Evolutionary conservation across 352 stramenopile species (phyloP).

Genomic region (Globisporangium emineosum): DNA sequence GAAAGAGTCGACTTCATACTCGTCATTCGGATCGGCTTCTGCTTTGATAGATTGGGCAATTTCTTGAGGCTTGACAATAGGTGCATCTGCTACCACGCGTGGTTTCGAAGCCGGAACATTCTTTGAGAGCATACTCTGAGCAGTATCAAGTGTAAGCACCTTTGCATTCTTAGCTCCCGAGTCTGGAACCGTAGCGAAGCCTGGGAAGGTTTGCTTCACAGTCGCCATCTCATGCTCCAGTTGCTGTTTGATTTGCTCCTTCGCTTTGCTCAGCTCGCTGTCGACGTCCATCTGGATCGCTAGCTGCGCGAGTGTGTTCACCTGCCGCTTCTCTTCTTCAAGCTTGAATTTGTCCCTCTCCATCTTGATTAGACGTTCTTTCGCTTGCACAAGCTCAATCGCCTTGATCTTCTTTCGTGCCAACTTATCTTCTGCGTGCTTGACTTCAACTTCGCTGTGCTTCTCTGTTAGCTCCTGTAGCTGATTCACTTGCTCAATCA

Average conservation of each 20-base stretch:
- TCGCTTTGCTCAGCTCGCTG: slow-evolving; percentile 23
- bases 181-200: slow-evolving; percentile 6
- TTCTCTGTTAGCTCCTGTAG: slow-evolving; percentile 16
- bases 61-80: neutral
- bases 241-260: slow-evolving; percentile 26
- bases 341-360: slow-evolving; percentile 27
- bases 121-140: no score
- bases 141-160: neutral
- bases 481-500: slow-evolving; percentile 28
- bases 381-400: slow-evolving; percentile 34
- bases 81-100: neutral
- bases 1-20: slow-evolving; percentile 42
- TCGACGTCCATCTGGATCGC: slow-evolving; percentile 37
- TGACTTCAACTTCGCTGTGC: slow-evolving; percentile 2
- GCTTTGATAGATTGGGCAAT: neutral
- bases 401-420: slow-evolving; percentile 42
- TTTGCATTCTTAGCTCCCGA: neutral
- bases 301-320: slow-evolving; percentile 35
- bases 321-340: slow-evolving; percentile 40
- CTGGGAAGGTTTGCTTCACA: slow-evolving; percentile 29
- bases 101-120: neutral
- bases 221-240: slow-evolving; percentile 29
- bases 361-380: slow-evolving; percentile 31
- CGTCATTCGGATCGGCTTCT: slow-evolving; percentile 6
- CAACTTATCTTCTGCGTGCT: slow-evolving; percentile 22